Conservation (phyloP, 2,329 filamentous ascomycete species). For the Trichoderma afroharzianum region DNA sequence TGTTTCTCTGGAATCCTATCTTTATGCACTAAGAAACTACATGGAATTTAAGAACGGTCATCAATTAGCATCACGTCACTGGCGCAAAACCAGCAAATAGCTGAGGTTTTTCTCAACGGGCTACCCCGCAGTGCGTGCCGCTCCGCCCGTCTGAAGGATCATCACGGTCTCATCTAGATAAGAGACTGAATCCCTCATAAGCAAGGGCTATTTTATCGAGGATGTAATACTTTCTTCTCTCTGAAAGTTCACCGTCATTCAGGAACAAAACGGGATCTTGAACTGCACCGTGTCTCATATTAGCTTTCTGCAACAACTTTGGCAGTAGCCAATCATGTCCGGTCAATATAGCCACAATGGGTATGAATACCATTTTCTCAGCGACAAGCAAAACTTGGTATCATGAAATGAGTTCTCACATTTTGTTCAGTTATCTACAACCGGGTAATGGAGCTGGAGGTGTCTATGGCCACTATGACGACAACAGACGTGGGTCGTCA, state of each 20-base stretch:
- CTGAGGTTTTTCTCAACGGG: neutral
- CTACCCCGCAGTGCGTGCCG: constrained; percentile 1
- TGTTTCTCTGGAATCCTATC: neutral
- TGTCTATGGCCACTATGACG: neutral
- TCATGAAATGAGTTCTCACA: neutral
- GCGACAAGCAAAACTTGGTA: neutral
- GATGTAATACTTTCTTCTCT: neutral
- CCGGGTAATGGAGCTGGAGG: neutral
- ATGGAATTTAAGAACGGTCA: neutral
- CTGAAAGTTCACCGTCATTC: too few species aligned
- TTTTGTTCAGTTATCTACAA: neutral
- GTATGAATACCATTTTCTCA: neutral
- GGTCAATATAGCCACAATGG: neutral
- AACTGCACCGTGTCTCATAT: too few species aligned
- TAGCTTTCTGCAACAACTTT: neutral
- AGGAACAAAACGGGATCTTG: neutral
- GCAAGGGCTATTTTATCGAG: neutral
- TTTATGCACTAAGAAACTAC: neutral
- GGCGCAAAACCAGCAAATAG: neutral
- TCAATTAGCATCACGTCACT: neutral
- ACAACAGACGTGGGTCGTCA: neutral
- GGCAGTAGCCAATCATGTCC: neutral
- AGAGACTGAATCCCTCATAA: neutral
- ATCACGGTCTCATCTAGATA: neutral
- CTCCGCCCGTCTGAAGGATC: neutral